phyloP scores from a whole-genome alignment of 176 grass and related monocot genomes.

The Echinochloa phyllopogon region DNA sequence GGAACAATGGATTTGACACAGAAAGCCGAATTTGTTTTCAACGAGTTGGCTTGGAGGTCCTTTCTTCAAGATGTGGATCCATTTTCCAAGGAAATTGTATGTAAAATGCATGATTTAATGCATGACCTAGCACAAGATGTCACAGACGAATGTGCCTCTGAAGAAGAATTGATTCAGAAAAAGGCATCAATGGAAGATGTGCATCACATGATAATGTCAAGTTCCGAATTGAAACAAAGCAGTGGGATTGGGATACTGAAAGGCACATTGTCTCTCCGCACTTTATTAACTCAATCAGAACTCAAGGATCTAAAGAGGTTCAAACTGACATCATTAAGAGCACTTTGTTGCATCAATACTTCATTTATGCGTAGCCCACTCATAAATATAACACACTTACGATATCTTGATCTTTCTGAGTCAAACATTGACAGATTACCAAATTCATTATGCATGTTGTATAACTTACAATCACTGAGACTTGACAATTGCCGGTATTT shows the following conservation, averaged over 20 bases:
- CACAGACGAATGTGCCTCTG: neutral
- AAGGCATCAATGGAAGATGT: neutral
- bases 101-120: constrained; percentile 49
- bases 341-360: rapidly evolving
- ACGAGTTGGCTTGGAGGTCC: too few relatives aligned
- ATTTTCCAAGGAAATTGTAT: neutral
- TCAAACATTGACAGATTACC: neutral
- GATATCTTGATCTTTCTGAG: neutral
- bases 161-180: neutral
- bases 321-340: neutral
- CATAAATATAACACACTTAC: constrained; percentile 4
- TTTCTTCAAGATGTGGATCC: too few relatives aligned
- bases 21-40: too few relatives aligned
- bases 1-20: too few relatives aligned
- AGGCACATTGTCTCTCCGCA: neutral
- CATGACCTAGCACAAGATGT: constrained; percentile 30
- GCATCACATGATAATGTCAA: neutral
- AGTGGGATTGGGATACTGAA: neutral
- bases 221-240: too few relatives aligned
- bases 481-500: rapidly evolving
- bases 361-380: neutral
- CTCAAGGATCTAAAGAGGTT: neutral
- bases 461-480: constrained; percentile 15
- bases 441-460: neutral
- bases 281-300: neutral